phyloP scores from a whole-genome alignment of 768 basidiomycete genomes.

The Megacollybia marginata region DNA sequence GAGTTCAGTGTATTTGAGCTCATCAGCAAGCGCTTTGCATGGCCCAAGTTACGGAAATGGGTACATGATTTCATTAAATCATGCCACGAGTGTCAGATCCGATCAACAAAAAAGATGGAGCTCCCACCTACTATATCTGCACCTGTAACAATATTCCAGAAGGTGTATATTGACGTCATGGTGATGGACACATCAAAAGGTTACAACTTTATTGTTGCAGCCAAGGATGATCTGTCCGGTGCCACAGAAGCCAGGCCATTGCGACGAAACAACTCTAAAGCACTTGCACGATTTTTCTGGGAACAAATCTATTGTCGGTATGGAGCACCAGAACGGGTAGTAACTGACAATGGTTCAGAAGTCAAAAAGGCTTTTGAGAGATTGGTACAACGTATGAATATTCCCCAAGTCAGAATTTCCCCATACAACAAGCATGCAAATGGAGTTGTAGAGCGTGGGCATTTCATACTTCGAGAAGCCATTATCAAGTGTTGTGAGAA shows the following conservation, averaged over 20 bases:
- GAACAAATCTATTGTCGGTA: too few species aligned
- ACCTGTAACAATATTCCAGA: constrained; percentile 10
- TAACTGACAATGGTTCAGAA: too few species aligned
- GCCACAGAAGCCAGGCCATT: constrained; percentile 20
- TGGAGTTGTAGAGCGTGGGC: too few species aligned
- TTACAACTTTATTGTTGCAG: constrained; percentile 17
- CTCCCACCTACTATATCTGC: too few species aligned
- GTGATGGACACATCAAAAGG: not conserved
- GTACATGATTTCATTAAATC: constrained; percentile 22
- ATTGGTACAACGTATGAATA: constrained; percentile 2
- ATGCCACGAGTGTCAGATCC: constrained; percentile 31
- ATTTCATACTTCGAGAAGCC: too few species aligned
- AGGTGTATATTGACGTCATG: constrained; percentile 19
- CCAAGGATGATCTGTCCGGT: constrained; percentile 21
- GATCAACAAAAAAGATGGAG: not conserved
- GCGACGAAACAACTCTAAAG: constrained; percentile 3
- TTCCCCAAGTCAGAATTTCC: too few species aligned
- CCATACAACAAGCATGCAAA: too few species aligned
- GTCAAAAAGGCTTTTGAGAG: too few species aligned
- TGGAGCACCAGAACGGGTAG: too few species aligned
- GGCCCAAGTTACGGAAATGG: constrained; percentile 19
- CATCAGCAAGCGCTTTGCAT: constrained; percentile 16
- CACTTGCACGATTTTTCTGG: too few species aligned
- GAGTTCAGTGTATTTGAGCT: constrained; percentile 4
- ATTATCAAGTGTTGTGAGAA: too few species aligned